phyloP scores from a whole-genome alignment of 2,329 filamentous ascomycete genomes.

The Aspergillus tanneri region DNA sequence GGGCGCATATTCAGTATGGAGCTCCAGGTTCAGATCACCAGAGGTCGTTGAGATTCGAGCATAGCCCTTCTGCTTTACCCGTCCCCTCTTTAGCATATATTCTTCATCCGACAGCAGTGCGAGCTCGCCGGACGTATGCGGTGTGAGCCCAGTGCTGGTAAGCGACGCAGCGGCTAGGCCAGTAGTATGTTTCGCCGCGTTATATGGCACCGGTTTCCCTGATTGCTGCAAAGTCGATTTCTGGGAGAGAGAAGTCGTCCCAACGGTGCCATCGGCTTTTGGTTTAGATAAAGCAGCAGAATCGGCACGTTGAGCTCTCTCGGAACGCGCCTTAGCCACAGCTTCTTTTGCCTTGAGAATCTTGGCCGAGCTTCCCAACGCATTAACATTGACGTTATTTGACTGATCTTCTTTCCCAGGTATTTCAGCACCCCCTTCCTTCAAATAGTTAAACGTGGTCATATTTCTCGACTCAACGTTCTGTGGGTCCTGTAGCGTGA shows the following conservation, averaged over 20 bases:
- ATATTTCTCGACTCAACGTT: conserved; percentile 80
- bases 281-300: conserved; percentile 49
- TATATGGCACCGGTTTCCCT: conserved; percentile 60
- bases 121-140: conserved; percentile 82
- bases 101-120: conserved; percentile 90
- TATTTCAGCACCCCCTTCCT: conserved; percentile 72
- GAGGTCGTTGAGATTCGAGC: conserved; percentile 83
- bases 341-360: conserved; percentile 89
- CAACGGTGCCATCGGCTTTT: conserved; percentile 20
- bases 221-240: conserved; percentile 28
- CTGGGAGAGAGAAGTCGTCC: conserved; percentile 8
- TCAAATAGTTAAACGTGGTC: conserved; percentile 82
- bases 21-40: conserved; percentile 81
- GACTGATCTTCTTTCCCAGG: conserved; percentile 59
- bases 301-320: conserved; percentile 61
- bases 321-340: conserved; percentile 82
- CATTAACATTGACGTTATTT: conserved; percentile 72
- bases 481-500: conserved; percentile 93
- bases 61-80: conserved; percentile 87
- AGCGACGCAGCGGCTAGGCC: conserved; percentile 90
- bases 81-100: conserved; percentile 88
- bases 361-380: conserved; percentile 76
- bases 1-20: conserved; percentile 87
- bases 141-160: conserved; percentile 90
- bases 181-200: conserved; percentile 86